These are phyloP conservation scores for Rosa lucieae DNA, from an alignment of 306 rosid genomes.

Conservation along the genomic window DNA sequence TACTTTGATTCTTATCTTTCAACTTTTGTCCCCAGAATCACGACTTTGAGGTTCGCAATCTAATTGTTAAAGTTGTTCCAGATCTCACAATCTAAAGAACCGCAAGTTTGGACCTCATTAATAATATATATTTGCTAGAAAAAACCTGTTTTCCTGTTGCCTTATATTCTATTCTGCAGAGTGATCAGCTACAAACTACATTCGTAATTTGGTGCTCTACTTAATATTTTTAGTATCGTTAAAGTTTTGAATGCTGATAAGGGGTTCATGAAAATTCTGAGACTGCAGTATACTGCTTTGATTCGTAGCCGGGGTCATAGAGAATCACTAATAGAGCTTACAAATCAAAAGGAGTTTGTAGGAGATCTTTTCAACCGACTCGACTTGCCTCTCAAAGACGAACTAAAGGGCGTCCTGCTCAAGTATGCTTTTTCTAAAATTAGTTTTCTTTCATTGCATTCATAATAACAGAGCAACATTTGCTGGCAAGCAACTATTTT, in stretches of 20 bases:
- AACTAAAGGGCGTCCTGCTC: constrained; percentile 81
- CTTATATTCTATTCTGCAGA: neutral
- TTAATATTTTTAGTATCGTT: constrained; percentile 6
- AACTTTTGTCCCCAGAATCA: too few species aligned
- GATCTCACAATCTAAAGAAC: neutral
- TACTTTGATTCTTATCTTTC: too few species aligned
- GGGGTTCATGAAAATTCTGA: constrained; percentile 33
- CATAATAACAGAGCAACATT: neutral
- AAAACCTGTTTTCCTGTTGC: neutral
- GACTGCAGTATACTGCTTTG: constrained; percentile 82
- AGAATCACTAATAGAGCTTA: constrained; percentile 73
- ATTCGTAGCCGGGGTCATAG: constrained; percentile 61
- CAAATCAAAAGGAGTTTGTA: constrained; percentile 87
- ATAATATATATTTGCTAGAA: neutral
- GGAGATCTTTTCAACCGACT: constrained; percentile 95
- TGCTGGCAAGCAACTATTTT: neutral
- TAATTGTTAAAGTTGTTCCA: too few species aligned
- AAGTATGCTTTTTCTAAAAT: constrained; percentile 53
- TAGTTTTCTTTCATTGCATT: neutral
- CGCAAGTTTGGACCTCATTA: neutral
- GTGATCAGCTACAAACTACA: neutral
- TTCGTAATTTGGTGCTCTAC: neutral
- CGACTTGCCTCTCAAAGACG: constrained; percentile 96
- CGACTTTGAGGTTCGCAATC: too few species aligned
- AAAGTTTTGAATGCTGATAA: constrained; percentile 19